These are phyloP conservation scores for Iris macrosiphon DNA, from an alignment of 106 monocot species.

Conservation along the genomic window DNA sequence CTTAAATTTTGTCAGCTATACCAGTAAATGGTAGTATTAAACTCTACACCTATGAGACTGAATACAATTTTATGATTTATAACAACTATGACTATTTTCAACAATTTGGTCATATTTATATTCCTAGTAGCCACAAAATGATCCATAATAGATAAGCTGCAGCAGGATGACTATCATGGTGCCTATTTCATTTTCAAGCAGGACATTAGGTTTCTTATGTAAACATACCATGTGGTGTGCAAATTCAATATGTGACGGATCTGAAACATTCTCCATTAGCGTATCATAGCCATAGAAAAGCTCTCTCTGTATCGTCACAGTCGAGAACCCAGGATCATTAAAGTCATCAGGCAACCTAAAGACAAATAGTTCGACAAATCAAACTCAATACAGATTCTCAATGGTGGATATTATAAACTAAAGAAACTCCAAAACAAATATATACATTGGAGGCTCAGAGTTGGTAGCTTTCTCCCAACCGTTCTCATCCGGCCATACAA, in stretches of 20 bases:
- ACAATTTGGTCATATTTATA: too few species aligned
- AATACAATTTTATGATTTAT: too few species aligned
- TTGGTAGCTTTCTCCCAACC: slow-evolving; percentile 81
- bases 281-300: slow-evolving; percentile 97
- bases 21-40: too few species aligned
- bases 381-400: background rate
- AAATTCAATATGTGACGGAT: slow-evolving; percentile 97
- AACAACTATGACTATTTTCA: background rate
- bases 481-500: slow-evolving; percentile 97
- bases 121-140: too few species aligned
- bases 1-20: too few species aligned
- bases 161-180: too few species aligned
- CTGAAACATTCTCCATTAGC: slow-evolving; percentile 95
- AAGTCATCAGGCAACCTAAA: slow-evolving; percentile 87
- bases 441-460: slow-evolving; percentile 63
- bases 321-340: slow-evolving; percentile 65
- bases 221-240: slow-evolving; percentile 88
- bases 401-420: too few species aligned
- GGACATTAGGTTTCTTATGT: background rate
- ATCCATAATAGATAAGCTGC: too few species aligned
- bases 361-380: background rate
- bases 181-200: too few species aligned
- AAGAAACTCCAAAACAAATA: too few species aligned
- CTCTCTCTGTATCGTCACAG: slow-evolving; percentile 90
- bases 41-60: too few species aligned